Conservation (phyloP, 2,329 filamentous ascomycete species). For the Talaromyces sp. region DNA sequence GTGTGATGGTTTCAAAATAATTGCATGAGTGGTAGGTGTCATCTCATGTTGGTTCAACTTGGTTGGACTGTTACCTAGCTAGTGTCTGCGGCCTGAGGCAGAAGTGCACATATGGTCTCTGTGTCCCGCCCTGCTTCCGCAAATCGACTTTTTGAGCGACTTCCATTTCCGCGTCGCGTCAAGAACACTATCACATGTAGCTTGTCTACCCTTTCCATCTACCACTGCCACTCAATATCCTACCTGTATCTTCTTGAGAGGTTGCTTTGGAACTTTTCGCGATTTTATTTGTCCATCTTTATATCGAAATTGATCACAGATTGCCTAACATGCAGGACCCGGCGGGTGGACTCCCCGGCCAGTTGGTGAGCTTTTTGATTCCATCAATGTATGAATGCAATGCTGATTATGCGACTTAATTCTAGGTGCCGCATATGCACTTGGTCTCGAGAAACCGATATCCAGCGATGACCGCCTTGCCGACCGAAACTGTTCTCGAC, state of each 20-base stretch:
- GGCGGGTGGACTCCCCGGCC: constrained; percentile 41
- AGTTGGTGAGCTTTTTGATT: constrained; percentile 36
- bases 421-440: constrained; percentile 79
- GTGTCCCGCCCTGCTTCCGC: constrained; percentile 17
- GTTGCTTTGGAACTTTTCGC: no score
- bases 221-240: background rate
- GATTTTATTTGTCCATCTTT: background rate
- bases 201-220: background rate
- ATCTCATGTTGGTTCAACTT: no score
- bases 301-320: constrained; percentile 20
- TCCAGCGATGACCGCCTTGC: constrained; percentile 65
- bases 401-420: background rate
- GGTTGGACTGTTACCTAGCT: no score
- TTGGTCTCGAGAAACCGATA: constrained; percentile 80
- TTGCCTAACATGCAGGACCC: constrained; percentile 42
- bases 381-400: background rate
- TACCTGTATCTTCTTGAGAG: background rate
- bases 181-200: constrained; percentile 1
- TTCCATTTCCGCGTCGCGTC: constrained; percentile 15
- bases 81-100: constrained; percentile 16
- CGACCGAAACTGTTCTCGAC: constrained; percentile 71
- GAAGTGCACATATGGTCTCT: constrained; percentile 16
- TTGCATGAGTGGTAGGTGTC: no score
- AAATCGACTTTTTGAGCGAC: constrained; percentile 14
- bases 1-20: no score